Percentiles rank a stretch among this genome's conserved stretches.
These are phyloP conservation scores for Gynochthodes officinalis DNA, from an alignment of 257 asterid genomes.

Conservation along the genomic window DNA sequence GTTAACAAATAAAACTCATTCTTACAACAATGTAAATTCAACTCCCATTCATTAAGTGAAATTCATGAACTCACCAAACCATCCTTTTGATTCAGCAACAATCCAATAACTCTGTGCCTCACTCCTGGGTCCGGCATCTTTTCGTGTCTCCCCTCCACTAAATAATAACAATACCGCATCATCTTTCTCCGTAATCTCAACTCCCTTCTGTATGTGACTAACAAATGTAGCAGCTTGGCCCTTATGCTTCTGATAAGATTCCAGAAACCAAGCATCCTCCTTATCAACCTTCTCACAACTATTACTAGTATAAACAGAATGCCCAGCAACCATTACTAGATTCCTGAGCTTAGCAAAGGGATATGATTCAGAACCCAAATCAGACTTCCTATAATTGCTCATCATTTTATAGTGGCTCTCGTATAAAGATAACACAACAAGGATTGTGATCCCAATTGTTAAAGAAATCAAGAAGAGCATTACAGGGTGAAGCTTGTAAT, in stretches of 20 bases:
- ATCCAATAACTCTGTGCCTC: conserved; percentile 97
- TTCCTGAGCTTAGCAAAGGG: conserved; percentile 61
- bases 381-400: conserved; percentile 38
- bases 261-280: conserved; percentile 93
- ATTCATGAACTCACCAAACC: conserved; percentile 76
- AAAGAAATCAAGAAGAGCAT: conserved; percentile 50
- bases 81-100: conserved; percentile 84
- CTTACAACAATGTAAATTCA: neutral
- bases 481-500: conserved; percentile 67
- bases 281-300: conserved; percentile 82
- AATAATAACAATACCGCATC: conserved; percentile 71
- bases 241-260: conserved; percentile 83
- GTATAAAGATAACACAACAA: conserved; percentile 42
- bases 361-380: conserved; percentile 43
- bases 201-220: conserved; percentile 76
- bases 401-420: conserved; percentile 34
- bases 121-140: conserved; percentile 91
- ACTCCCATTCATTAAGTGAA: conserved; percentile 7
- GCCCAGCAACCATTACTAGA: conserved; percentile 99
- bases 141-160: conserved; percentile 97
- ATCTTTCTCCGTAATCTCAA: conserved; percentile 59
- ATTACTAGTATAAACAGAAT: conserved; percentile 87
- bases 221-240: conserved; percentile 98
- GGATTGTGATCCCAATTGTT: conserved; percentile 41
- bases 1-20: neutral